phyloP scores from a whole-genome alignment of 2,329 filamentous ascomycete species.

The Malbranchea cinnamomea region DNA sequence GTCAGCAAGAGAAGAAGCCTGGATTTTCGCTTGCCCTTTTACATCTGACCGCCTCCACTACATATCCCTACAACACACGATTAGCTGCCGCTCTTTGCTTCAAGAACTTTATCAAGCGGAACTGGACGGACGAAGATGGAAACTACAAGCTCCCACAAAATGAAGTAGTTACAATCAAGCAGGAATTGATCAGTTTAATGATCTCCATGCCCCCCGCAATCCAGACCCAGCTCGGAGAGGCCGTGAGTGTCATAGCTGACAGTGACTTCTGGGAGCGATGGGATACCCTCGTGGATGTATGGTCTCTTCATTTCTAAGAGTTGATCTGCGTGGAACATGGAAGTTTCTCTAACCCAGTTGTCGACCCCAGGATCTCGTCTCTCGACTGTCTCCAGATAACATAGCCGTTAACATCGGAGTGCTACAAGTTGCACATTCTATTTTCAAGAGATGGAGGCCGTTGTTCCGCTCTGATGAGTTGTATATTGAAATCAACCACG shows the following conservation, averaged over 20 bases:
- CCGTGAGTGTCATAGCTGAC: slow-evolving; percentile 92
- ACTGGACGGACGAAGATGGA: slow-evolving; percentile 92
- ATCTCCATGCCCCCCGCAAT: slow-evolving; percentile 75
- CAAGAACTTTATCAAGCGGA: slow-evolving; percentile 94
- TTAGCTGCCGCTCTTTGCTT: slow-evolving; percentile 85
- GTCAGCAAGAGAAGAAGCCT: slow-evolving; percentile 64
- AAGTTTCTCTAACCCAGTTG: neutral
- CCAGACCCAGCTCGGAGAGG: slow-evolving; percentile 87
- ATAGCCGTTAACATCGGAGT: slow-evolving; percentile 83
- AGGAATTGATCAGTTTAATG: slow-evolving; percentile 92
- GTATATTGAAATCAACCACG: slow-evolving; percentile 93
- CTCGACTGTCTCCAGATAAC: slow-evolving; percentile 67
- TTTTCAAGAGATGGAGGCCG: slow-evolving; percentile 91
- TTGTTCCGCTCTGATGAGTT: slow-evolving; percentile 85
- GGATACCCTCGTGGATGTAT: slow-evolving; percentile 81
- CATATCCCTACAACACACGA: slow-evolving; percentile 60
- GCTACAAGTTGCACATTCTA: slow-evolving; percentile 92
- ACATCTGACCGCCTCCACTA: slow-evolving; percentile 69
- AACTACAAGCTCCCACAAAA: slow-evolving; percentile 72
- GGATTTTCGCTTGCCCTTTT: slow-evolving; percentile 80
- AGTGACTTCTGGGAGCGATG: slow-evolving; percentile 94
- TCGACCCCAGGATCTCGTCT: slow-evolving; percentile 58
- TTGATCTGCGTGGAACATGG: neutral
- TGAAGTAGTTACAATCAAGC: slow-evolving; percentile 84
- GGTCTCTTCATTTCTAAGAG: slow-evolving; percentile 11